Conservation (phyloP, 2,329 filamentous ascomycete species). For the Escovopsis weberi region DNA sequence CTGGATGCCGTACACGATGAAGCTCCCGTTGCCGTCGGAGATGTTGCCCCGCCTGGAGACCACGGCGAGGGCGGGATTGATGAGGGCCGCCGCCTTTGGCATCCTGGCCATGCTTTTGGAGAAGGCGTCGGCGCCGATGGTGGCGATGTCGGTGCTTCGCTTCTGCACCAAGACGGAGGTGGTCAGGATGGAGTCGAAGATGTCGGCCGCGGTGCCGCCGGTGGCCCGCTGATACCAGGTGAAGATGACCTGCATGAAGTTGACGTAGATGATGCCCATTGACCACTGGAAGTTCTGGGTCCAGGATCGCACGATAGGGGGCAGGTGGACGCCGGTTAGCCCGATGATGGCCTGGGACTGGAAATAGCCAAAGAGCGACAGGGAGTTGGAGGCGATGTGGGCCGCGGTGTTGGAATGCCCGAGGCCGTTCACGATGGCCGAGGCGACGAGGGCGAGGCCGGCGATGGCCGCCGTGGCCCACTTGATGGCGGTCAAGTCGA, state of each 20-base stretch:
- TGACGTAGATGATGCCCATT: slow-evolving; percentile 79
- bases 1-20: slow-evolving; percentile 63
- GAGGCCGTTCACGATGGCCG: slow-evolving; percentile 73
- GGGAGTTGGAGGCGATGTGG: slow-evolving; percentile 79
- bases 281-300: slow-evolving; percentile 97
- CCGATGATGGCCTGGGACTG: slow-evolving; percentile 85
- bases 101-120: slow-evolving; percentile 40
- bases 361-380: slow-evolving; percentile 86
- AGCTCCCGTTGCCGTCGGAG: slow-evolving; percentile 36
- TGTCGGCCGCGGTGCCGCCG: slow-evolving; percentile 67
- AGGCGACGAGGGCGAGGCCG: slow-evolving; percentile 66
- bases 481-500: slow-evolving; percentile 72
- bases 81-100: slow-evolving; percentile 22
- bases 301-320: slow-evolving; percentile 79
- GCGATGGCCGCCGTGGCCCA: slow-evolving; percentile 82
- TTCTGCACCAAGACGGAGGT: slow-evolving; percentile 75
- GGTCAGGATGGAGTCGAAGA: slow-evolving; percentile 56
- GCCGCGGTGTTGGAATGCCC: slow-evolving; percentile 92
- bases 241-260: slow-evolving; percentile 71
- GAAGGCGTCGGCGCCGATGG: slow-evolving; percentile 27
- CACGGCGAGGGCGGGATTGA: slow-evolving; percentile 22
- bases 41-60: slow-evolving; percentile 34
- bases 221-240: slow-evolving; percentile 94
- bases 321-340: slow-evolving; percentile 63
- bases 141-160: slow-evolving; percentile 26